Percentiles rank a stretch among this genome's conserved stretches.
These are phyloP conservation scores for Candida khao-thaluensis DNA, from an alignment of 805 yeast species.

Conservation along the genomic window DNA sequence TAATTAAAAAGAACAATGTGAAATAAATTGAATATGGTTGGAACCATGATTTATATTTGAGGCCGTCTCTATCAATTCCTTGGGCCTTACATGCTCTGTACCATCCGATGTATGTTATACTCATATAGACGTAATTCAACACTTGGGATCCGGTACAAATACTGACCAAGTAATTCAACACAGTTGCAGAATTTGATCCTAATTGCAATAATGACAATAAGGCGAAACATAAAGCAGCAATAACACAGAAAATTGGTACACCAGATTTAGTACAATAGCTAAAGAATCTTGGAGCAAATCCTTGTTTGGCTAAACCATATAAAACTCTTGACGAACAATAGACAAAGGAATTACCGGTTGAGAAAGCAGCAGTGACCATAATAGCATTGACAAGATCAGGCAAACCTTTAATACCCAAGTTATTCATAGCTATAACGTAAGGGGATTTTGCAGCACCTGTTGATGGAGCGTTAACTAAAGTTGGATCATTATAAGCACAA, in stretches of 20 bases:
- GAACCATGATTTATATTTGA: constrained; percentile 43
- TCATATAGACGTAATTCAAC: constrained; percentile 46
- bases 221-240: constrained; percentile 31
- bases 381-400: constrained; percentile 81
- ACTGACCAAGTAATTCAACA: constrained; percentile 45
- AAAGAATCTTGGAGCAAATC: constrained; percentile 71
- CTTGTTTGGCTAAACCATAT: constrained; percentile 67
- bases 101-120: constrained; percentile 45
- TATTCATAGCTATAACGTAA: constrained; percentile 76
- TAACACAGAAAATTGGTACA: constrained; percentile 63
- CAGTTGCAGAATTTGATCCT: constrained; percentile 29
- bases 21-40: constrained; percentile 38
- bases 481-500: constrained; percentile 22
- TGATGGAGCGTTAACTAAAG: constrained; percentile 17
- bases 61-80: constrained; percentile 34
- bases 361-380: constrained; percentile 69
- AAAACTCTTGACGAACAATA: constrained; percentile 69
- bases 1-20: constrained; percentile 30
- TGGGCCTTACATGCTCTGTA: constrained; percentile 42
- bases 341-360: constrained; percentile 81
- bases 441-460: constrained; percentile 56
- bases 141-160: constrained; percentile 49
- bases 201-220: constrained; percentile 26
- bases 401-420: constrained; percentile 59
- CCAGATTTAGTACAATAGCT: constrained; percentile 59